phyloP scores from a whole-genome alignment of 208 protist species.

The Leishmania braziliensis region DNA sequence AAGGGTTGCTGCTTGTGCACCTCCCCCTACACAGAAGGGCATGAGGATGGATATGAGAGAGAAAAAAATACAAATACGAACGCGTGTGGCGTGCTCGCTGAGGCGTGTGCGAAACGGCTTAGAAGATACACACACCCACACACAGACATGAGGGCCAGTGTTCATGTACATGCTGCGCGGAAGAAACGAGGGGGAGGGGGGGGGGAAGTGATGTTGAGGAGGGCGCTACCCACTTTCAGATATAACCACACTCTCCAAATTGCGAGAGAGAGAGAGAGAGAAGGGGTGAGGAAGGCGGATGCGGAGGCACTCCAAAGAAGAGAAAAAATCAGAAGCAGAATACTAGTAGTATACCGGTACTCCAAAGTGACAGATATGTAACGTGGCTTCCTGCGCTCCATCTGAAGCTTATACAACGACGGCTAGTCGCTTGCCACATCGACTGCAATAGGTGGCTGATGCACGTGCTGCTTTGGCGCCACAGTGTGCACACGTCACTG shows the following conservation, averaged over 20 bases:
- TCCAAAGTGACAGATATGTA: not conserved
- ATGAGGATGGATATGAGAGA: not conserved
- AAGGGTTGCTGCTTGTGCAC: not conserved
- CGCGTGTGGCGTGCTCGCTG: not conserved
- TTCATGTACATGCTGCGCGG: not conserved
- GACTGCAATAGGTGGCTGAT: not conserved
- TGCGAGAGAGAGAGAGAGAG: not conserved
- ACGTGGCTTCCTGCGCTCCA: not conserved
- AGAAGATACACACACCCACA: not conserved
- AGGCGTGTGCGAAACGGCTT: not conserved
- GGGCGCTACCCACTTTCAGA: not conserved
- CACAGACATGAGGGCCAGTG: not conserved
- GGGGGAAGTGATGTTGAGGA: not conserved
- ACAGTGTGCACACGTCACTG: not conserved
- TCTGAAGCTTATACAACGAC: not conserved
- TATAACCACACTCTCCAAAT: not conserved
- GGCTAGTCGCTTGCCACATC: conserved; percentile 3
- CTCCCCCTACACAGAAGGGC: not conserved
- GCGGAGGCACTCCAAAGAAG: not conserved
- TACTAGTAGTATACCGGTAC: not conserved
- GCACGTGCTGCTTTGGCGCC: not conserved
- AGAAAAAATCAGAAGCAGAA: conserved; percentile 6
- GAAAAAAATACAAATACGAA: not conserved
- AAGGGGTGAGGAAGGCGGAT: not conserved
- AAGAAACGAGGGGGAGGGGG: not conserved